Conservation (phyloP, 2,329 filamentous ascomycete species). For the Berkeleyomyces basicola region DNA sequence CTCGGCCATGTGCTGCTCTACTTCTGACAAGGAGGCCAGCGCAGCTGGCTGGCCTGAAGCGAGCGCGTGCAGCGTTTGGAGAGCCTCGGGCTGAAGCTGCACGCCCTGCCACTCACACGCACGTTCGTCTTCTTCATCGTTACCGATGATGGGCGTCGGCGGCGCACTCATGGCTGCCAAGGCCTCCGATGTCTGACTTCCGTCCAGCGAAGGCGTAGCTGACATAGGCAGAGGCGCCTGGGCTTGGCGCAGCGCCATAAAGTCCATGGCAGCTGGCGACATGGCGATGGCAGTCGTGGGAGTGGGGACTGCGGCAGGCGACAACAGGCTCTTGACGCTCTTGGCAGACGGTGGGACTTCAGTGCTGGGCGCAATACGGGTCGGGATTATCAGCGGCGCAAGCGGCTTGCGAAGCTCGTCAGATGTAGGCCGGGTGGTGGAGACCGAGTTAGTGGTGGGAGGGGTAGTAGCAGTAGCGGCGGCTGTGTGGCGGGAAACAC, state of each 20-base stretch:
- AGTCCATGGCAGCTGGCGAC: conserved; percentile 56
- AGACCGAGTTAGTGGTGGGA: background rate
- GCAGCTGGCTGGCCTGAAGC: conserved; percentile 29
- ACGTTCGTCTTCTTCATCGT: conserved; percentile 31
- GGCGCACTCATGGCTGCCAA: conserved; percentile 70
- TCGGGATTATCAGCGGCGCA: conserved; percentile 37
- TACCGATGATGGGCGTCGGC: conserved; percentile 58
- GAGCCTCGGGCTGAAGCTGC: conserved; percentile 59
- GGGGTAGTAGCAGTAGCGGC: background rate
- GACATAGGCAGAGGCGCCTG: conserved; percentile 57
- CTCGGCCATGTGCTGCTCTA: conserved; percentile 28
- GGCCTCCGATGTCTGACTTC: conserved; percentile 76
- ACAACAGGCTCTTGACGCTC: conserved; percentile 27
- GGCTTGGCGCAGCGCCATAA: conserved; percentile 46
- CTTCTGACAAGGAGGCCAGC: conserved; percentile 36
- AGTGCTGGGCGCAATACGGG: too few species aligned
- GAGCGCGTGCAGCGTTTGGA: conserved; percentile 58
- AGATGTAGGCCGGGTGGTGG: background rate
- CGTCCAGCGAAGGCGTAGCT: conserved; percentile 75
- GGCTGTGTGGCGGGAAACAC: conserved; percentile 1
- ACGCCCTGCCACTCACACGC: conserved; percentile 53
- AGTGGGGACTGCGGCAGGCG: conserved; percentile 44
- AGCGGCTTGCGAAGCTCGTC: conserved; percentile 17
- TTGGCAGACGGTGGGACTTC: conserved; percentile 15
- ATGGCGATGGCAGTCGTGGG: conserved; percentile 54